Base-by-base conservation (phyloP, 2,329 filamentous ascomycete species). In the Aspergillus novofumigatus region DNA sequence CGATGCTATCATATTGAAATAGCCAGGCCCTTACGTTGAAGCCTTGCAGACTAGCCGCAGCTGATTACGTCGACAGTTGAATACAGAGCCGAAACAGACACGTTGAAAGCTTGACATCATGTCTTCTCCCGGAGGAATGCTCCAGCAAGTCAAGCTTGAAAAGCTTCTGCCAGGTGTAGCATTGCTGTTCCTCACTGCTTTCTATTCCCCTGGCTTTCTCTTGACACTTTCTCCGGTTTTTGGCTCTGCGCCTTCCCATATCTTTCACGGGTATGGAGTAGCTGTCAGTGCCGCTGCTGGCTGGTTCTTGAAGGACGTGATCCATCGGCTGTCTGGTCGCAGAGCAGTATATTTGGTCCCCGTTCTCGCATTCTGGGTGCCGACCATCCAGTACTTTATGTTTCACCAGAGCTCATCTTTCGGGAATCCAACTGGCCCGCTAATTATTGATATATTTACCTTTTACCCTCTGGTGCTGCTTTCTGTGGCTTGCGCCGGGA, bases 141-240 rank as follows among this genome's bases (percentile, higher is more conserved):
- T 69, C 44, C 64, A 59, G 59, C 63, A 61, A 41, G 59, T 64
- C 59, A 69, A 72, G 55, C 56, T 55, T 57, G 65, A 56, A 56
- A 64, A 66, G 54, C 58, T 68, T 49, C 67, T 55, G 42, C 62
- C 59, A 51, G 70, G 66, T n/a, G 61, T 71, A 29, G 66, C 69
- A 28, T 60, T 78, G 53, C 64, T 77, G 38, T 58, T 73, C 23
- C 68, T 79, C 23, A 68, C 72, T 20, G 75, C 75, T 1, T 67
- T 71, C 35, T 78, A 72, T 59, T 76, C 77, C 4, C 71, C 72
- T 32, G 64, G 78, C 25, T 78, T 76, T 35, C 85, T 91, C 69
- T 80, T 92, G 60, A 87, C 84, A 42, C 80, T 97, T 35, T 90
- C 91, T 21, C 94, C 94, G 1, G 89, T 95, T 10, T 97, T 95